Percentiles rank a stretch among this genome's conserved stretches.
Evolutionary conservation across 2,329 filamentous ascomycete genomes (phyloP).

Genomic region (Nemania serpens): DNA sequence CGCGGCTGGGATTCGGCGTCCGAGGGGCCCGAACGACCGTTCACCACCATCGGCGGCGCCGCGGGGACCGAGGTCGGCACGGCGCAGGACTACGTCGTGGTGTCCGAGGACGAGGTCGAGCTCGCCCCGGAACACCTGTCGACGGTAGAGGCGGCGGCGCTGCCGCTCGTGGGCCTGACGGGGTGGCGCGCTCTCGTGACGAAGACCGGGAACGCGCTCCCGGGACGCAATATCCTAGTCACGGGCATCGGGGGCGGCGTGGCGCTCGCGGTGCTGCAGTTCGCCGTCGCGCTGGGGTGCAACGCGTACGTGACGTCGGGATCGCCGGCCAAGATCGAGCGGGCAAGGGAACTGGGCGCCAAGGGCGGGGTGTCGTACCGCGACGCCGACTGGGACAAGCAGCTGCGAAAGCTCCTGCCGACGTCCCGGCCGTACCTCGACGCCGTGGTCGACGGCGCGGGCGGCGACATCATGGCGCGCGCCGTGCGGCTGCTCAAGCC

Average conservation of each 20-base stretch:
- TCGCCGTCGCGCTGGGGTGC: conserved; percentile 74
- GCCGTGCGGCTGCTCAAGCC: conserved; percentile 73
- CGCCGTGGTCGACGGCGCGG: conserved; percentile 87
- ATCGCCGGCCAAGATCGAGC: conserved; percentile 73
- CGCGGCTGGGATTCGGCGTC: conserved; percentile 75
- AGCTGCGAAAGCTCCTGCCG: conserved; percentile 66
- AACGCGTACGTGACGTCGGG: conserved; percentile 84
- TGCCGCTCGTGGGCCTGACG: conserved; percentile 85
- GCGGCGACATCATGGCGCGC: conserved; percentile 74
- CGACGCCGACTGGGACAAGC: conserved; percentile 79
- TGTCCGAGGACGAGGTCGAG: conserved; percentile 76
- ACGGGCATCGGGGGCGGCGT: conserved; percentile 95
- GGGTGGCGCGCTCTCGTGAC: conserved; percentile 84
- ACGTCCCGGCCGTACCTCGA: conserved; percentile 72
- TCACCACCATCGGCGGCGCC: conserved; percentile 72
- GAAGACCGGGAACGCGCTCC: conserved; percentile 68
- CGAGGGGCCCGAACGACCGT: conserved; percentile 73
- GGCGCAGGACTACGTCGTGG: conserved; percentile 71
- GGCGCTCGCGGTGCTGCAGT: conserved; percentile 79
- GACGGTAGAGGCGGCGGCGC: conserved; percentile 75
- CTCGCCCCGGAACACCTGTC: conserved; percentile 73
- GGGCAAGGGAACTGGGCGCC: conserved; percentile 72
- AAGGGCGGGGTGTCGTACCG: conserved; percentile 83
- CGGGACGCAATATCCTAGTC: conserved; percentile 76
- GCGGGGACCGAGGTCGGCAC: conserved; percentile 67